These are phyloP conservation scores for Trapa incisa DNA, from an alignment of 345 rosid genomes.

Conservation along the genomic window DNA sequence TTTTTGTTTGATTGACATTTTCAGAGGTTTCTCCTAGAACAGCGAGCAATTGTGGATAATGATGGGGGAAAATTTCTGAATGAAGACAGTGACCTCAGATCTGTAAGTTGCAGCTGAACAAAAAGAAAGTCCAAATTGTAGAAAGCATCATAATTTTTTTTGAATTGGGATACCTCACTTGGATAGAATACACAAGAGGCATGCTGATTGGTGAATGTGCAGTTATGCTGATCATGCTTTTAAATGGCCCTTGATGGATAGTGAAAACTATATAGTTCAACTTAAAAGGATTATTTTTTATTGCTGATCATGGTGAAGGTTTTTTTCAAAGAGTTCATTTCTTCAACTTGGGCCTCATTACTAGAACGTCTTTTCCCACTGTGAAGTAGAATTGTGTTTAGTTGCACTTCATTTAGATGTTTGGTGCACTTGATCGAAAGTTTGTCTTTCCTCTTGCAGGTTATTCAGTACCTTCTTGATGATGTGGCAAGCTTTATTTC, in stretches of 20 bases:
- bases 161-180: neutral
- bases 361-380: neutral
- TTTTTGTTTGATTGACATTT: neutral
- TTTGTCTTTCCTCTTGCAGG: slow-evolving; percentile 33
- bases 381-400: neutral
- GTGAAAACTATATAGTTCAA: neutral
- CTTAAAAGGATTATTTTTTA: neutral
- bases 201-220: neutral
- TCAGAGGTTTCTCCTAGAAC: slow-evolving; percentile 87
- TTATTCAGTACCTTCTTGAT: slow-evolving; percentile 76
- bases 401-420: neutral
- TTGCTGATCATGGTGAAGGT: neutral
- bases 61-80: slow-evolving; percentile 84
- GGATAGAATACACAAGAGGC: neutral
- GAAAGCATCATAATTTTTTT: neutral
- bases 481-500: slow-evolving; percentile 74
- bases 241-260: neutral
- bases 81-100: slow-evolving; percentile 88
- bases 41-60: slow-evolving; percentile 64
- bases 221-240: neutral
- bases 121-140: neutral
- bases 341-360: neutral
- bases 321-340: neutral
- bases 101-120: slow-evolving; percentile 39
- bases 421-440: neutral